Base-by-base conservation (phyloP, 2,329 filamentous ascomycete species). In the Monilinia vaccinii-corymbosi region DNA sequence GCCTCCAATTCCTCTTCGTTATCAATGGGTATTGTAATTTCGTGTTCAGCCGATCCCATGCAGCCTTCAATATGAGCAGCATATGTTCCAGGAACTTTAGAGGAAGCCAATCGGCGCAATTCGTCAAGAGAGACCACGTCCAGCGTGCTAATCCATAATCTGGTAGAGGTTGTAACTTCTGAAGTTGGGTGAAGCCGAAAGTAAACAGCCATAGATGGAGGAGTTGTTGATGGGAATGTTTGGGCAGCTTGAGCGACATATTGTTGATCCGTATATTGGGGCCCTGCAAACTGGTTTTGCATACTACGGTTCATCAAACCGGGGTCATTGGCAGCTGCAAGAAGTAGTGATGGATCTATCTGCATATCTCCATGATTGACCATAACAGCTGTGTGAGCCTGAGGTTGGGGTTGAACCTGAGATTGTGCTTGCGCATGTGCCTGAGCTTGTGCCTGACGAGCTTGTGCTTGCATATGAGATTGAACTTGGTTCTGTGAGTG, bases 1-100 rank as follows among this genome's bases (percentile, higher is more conserved):
- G 85, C 86, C 61, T 80, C 80, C 63, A 94, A 71, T 73, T 93
- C 88, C 63, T 84, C 81, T 66, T 92, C 86, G 45, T 85, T 79
- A 58, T 86, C 85, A 66, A 93, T 86, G 59, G 79, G 75, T 67
- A 89, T 80, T 18, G 76, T 76, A 48, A 88, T 76, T 68, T 89
- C 86, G 53, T 78, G 78, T 10, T 69, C 70, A 47, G 63, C 78
- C 16, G 75, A 77, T 67, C 83, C 78, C 55, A 89, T 77, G 31
- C 89, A 73, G 2, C 87, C 88, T 67, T 90, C 83, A 18, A 91
- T 78, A 32, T 79, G 79, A 38, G 79, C 74, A 55, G 87, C 82
- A 16, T 79, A 69, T 0, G 80, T 79, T 8, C 82, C 82, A 0
- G 84, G 82, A 62, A 84, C 84, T 69, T 84, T 87, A 13, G 76